A percentile compares a stretch with the other conserved stretches of the same genome.
Evolutionary conservation across 495 filamentous ascomycete species (phyloP).

Genomic region (Podospora tetraspora): DNA sequence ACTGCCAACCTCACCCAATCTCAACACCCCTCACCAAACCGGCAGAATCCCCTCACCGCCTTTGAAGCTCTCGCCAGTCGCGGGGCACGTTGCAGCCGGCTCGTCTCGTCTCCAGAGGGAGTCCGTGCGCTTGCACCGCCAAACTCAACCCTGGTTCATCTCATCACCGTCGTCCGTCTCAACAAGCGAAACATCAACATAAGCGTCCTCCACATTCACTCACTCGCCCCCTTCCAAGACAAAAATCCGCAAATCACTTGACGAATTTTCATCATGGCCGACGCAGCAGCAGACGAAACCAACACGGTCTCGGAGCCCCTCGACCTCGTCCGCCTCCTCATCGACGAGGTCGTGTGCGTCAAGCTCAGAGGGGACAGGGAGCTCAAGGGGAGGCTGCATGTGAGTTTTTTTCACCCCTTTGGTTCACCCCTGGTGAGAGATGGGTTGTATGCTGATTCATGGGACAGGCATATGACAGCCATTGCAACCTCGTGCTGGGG

Average conservation of each 20-base stretch:
- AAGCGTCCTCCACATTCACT: background rate
- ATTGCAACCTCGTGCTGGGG: constrained; percentile 96
- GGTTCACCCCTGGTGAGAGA: no score
- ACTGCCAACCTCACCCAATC: no score
- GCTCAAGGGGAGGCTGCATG: constrained; percentile 89
- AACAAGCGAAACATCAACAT: background rate
- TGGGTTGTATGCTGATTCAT: constrained; percentile 13
- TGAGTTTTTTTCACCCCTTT: no score
- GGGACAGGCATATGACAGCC: constrained; percentile 87
- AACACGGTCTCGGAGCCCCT: constrained; percentile 77
- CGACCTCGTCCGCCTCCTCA: constrained; percentile 86
- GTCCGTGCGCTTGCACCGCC: background rate
- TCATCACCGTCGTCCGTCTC: background rate
- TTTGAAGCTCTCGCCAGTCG: background rate
- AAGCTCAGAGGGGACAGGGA: constrained; percentile 94
- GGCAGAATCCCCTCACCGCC: background rate
- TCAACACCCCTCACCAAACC: background rate
- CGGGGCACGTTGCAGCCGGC: constrained; percentile 1
- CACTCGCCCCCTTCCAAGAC: no score
- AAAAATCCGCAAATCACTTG: no score
- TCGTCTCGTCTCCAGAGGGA: background rate
- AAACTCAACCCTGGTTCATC: background rate
- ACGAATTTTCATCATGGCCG: constrained; percentile 52
- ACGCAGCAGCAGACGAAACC: constrained; percentile 62
- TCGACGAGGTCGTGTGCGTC: constrained; percentile 95